A percentile compares a stretch with the other conserved stretches of the same genome.
Evolutionary conservation across 1,284 basidiomycete genomes (phyloP).

Genomic region (Pascua guehoae): DNA sequence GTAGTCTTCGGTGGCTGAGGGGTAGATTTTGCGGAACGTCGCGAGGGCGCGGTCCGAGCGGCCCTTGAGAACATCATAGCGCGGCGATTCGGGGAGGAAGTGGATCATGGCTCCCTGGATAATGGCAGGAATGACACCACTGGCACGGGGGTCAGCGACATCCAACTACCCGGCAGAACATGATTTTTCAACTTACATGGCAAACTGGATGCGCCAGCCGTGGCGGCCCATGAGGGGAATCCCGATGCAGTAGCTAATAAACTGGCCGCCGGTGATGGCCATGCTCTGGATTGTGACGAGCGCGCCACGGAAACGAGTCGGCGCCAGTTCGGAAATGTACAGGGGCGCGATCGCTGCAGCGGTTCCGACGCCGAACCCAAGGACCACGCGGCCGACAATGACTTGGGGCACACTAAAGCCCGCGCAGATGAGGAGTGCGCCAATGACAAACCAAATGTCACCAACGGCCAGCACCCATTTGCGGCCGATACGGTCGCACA

Average conservation of each 20-base stretch:
- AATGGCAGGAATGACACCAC: too few relatives aligned
- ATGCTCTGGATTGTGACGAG: constrained; percentile 48
- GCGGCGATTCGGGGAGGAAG: constrained; percentile 47
- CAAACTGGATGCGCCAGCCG: constrained; percentile 37
- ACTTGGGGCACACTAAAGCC: constrained; percentile 41
- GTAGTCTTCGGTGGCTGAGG: constrained; percentile 33
- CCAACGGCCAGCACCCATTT: constrained; percentile 62
- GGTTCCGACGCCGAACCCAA: constrained; percentile 49
- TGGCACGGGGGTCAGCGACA: too few relatives aligned
- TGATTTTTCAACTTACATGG: constrained; percentile 15
- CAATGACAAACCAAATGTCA: constrained; percentile 64
- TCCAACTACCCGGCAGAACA: too few relatives aligned
- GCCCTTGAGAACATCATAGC: constrained; percentile 40
- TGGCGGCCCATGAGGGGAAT: constrained; percentile 39
- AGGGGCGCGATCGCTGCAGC: constrained; percentile 45
- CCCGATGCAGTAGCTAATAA: constrained; percentile 44
- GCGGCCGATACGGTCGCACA: constrained; percentile 45
- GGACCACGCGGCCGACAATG: constrained; percentile 44
- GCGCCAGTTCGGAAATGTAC: constrained; percentile 49
- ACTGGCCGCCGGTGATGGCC: constrained; percentile 48
- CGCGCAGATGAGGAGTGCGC: constrained; percentile 46
- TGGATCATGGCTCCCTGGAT: constrained; percentile 12
- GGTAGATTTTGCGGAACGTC: constrained; percentile 36
- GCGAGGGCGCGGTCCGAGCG: constrained; percentile 29
- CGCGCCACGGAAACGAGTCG: constrained; percentile 45